These are phyloP conservation scores for Onygena corvina DNA, from an alignment of 2,329 filamentous ascomycete genomes.

Conservation along the genomic window DNA sequence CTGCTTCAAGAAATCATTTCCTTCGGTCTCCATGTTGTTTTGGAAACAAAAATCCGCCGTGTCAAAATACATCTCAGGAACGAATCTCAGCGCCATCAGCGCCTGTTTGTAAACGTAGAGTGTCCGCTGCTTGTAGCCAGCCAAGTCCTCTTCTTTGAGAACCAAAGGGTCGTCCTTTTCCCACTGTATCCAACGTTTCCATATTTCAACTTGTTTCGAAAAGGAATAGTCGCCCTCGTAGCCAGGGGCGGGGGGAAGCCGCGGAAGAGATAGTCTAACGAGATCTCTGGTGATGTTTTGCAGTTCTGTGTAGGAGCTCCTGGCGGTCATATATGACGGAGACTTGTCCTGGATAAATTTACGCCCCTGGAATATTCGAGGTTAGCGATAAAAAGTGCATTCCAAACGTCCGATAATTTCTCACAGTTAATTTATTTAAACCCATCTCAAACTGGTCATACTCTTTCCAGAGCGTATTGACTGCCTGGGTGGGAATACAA, in stretches of 20 bases:
- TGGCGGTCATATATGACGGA: conserved; percentile 88
- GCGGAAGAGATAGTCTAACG: conserved; percentile 63
- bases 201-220: conserved; percentile 68
- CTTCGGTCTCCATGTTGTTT: conserved; percentile 59
- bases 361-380: conserved; percentile 49
- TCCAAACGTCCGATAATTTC: conserved; percentile 20
- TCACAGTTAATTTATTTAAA: conserved; percentile 79
- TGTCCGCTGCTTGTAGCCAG: conserved; percentile 63
- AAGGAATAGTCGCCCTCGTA: conserved; percentile 83
- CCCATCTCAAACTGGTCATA: conserved; percentile 95
- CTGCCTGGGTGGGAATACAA: conserved; percentile 68
- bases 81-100: conserved; percentile 83
- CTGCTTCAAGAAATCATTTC: conserved; percentile 65
- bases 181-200: conserved; percentile 92
- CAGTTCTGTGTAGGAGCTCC: conserved; percentile 78
- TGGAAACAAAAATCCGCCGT: conserved; percentile 85
- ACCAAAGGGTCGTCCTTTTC: conserved; percentile 88
- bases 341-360: conserved; percentile 92
- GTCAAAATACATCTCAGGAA: conserved; percentile 92
- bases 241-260: conserved; percentile 68
- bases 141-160: conserved; percentile 66
- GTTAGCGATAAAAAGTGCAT: background rate
- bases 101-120: conserved; percentile 89
- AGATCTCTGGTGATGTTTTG: conserved; percentile 74
- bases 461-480: conserved; percentile 87